A percentile compares a stretch with the other conserved stretches of the same genome.
Conservation (phyloP, 805 yeast species). For the Pichia insulana region DNA sequence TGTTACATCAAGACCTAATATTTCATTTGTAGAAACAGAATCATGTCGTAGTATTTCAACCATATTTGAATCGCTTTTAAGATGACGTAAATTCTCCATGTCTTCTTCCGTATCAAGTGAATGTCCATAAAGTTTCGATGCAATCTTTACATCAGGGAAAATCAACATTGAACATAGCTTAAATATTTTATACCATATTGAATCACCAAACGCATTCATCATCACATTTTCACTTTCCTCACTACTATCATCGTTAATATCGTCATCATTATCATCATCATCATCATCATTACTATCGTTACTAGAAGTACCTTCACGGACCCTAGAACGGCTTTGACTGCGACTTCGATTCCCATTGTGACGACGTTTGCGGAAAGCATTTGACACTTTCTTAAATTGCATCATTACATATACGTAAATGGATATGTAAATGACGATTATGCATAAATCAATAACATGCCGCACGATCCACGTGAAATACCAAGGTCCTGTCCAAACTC, state of each 20-base stretch:
- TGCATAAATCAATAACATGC: conserved; percentile 52
- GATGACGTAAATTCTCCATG: conserved; percentile 19
- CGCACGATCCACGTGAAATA: conserved; percentile 80
- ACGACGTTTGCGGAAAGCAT: neutral
- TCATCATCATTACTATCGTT: neutral
- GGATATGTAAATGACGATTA: conserved; percentile 55
- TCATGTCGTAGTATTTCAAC: neutral
- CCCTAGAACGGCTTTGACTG: neutral
- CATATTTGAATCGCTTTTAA: conserved; percentile 11
- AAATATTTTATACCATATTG: conserved; percentile 25
- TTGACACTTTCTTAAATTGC: conserved; percentile 43
- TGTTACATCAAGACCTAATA: neutral
- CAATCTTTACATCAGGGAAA: conserved; percentile 26
- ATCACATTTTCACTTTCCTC: conserved; percentile 1
- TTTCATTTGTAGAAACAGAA: neutral
- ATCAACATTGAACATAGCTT: conserved; percentile 22
- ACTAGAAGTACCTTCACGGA: conserved; percentile 2
- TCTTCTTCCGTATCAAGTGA: conserved; percentile 21
- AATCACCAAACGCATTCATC: conserved; percentile 19
- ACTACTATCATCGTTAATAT: neutral
- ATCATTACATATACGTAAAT: conserved; percentile 65
- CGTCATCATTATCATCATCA: conserved; percentile 2
- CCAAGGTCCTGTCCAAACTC: conserved; percentile 67
- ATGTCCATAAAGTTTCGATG: conserved; percentile 24
- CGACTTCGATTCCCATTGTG: neutral